phyloP scores from a whole-genome alignment of 2,329 filamentous ascomycete species.

The Elsinoe arachidis region DNA sequence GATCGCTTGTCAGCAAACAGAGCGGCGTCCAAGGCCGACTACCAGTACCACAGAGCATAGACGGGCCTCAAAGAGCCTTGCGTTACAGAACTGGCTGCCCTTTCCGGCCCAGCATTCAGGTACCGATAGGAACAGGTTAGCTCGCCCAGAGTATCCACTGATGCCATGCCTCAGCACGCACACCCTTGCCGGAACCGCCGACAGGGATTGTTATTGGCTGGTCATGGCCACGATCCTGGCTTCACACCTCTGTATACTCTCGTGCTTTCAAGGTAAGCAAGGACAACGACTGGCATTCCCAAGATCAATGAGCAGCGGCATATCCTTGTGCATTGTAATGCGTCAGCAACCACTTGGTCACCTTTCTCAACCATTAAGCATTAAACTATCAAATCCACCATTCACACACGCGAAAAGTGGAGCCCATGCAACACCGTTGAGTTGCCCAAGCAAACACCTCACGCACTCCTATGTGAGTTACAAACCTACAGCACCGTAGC shows the following conservation, averaged over 20 bases:
- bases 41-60: background rate
- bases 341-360: no score
- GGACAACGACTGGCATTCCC: background rate
- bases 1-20: no score
- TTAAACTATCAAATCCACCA: background rate
- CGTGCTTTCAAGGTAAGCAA: background rate
- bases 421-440: background rate
- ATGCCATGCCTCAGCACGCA: slow-evolving; percentile 6
- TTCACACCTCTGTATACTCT: background rate
- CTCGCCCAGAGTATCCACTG: background rate
- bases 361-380: background rate
- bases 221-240: background rate
- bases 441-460: background rate
- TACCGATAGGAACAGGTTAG: slow-evolving; percentile 13
- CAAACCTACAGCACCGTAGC: no score
- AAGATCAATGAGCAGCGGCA: background rate
- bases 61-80: background rate
- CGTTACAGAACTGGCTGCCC: slow-evolving; percentile 2
- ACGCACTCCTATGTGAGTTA: no score
- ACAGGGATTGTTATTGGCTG: slow-evolving; percentile 3
- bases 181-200: background rate
- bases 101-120: background rate
- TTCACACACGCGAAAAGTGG: background rate
- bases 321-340: background rate
- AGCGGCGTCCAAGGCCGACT: no score